Conservation (phyloP, 345 rosid species). For the Rhodamnia rubescens region DNA sequence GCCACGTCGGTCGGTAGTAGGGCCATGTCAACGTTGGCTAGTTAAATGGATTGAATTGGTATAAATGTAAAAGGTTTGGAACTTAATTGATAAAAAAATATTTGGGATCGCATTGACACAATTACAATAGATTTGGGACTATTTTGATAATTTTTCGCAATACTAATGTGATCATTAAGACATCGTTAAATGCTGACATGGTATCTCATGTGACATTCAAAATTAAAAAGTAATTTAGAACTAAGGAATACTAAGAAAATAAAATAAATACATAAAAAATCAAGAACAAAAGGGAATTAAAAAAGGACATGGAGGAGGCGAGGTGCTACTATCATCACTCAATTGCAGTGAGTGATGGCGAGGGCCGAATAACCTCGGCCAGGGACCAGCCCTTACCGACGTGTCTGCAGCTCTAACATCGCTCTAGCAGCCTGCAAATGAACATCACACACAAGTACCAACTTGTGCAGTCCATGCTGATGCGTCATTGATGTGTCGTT, state of each 20-base stretch:
- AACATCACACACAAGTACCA: no score
- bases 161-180: no score
- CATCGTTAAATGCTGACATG: no score
- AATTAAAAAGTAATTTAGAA: not conserved
- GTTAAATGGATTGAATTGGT: no score
- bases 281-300: not conserved
- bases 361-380: not conserved
- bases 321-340: fast-evolving
- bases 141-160: not conserved
- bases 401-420: no score
- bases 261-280: not conserved
- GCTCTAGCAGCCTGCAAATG: no score
- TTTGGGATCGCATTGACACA: no score
- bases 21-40: no score
- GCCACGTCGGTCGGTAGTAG: no score
- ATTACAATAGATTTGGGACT: not conserved
- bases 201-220: not conserved
- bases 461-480: not conserved
- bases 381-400: not conserved
- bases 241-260: not conserved
- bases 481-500: not conserved
- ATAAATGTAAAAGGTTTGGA: no score
- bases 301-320: not conserved
- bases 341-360: not conserved
- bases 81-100: no score